phyloP scores from a whole-genome alignment of 768 basidiomycete genomes.

The Hygrophorus pudorinus region DNA sequence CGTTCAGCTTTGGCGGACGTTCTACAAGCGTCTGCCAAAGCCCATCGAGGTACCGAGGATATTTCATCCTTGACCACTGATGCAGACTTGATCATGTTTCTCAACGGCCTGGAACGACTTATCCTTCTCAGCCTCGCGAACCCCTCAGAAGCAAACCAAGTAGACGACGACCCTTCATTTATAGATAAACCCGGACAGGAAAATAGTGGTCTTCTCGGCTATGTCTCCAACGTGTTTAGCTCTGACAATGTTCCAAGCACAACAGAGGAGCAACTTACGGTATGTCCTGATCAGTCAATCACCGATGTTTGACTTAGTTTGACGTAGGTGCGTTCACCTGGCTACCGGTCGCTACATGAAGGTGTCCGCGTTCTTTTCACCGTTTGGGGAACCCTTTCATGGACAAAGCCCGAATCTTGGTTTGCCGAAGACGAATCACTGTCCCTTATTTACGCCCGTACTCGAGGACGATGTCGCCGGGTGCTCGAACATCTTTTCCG shows the following conservation, averaged over 20 bases:
- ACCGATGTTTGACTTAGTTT: neutral
- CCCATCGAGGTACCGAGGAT: slow-evolving; percentile 29
- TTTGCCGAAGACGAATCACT: slow-evolving; percentile 60
- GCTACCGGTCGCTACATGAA: slow-evolving; percentile 70
- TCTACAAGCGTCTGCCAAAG: slow-evolving; percentile 28
- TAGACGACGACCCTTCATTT: slow-evolving; percentile 45
- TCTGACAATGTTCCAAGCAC: slow-evolving; percentile 43
- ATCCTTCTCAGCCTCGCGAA: slow-evolving; percentile 64
- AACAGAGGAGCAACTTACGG: slow-evolving; percentile 48
- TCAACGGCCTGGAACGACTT: slow-evolving; percentile 78
- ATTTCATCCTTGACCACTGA: slow-evolving; percentile 52
- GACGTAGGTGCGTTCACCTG: slow-evolving; percentile 57
- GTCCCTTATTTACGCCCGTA: slow-evolving; percentile 54
- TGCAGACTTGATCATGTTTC: slow-evolving; percentile 74
- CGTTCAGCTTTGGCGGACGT: slow-evolving; percentile 46
- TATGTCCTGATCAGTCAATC: slow-evolving; percentile 21
- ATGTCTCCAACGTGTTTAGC: slow-evolving; percentile 87
- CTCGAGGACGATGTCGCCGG: slow-evolving; percentile 60
- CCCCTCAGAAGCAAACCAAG: slow-evolving; percentile 33
- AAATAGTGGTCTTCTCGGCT: slow-evolving; percentile 67
- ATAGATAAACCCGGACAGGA: slow-evolving; percentile 47
- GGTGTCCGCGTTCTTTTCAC: slow-evolving; percentile 69
- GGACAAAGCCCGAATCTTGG: slow-evolving; percentile 34
- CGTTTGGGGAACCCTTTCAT: slow-evolving; percentile 57
- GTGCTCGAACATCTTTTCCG: slow-evolving; percentile 84